Evolutionary conservation across 2,329 filamentous ascomycete species (phyloP).

Genomic region (Conoideocrella luteorostrata): DNA sequence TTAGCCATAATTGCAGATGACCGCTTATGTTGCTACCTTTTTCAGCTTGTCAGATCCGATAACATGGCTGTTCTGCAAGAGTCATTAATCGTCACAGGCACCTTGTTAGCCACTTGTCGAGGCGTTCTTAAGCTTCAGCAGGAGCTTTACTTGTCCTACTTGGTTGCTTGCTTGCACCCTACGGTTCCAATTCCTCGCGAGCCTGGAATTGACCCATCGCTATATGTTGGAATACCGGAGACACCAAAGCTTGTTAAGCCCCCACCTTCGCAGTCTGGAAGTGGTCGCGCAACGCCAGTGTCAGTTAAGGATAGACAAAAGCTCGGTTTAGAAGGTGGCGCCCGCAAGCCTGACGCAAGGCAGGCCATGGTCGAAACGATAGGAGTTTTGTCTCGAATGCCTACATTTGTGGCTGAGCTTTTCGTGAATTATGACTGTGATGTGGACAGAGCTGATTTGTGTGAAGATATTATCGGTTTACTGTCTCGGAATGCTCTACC

Average conservation of each 20-base stretch:
- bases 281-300: conserved; percentile 83
- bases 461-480: conserved; percentile 90
- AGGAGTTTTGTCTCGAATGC: conserved; percentile 84
- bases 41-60: conserved; percentile 92
- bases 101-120: conserved; percentile 82
- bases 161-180: conserved; percentile 89
- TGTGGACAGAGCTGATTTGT: conserved; percentile 82
- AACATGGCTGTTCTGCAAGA: conserved; percentile 94
- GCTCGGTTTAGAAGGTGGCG: conserved; percentile 84
- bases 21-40: conserved; percentile 85
- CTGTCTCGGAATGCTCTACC: conserved; percentile 91
- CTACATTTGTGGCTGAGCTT: conserved; percentile 88
- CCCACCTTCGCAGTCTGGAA: conserved; percentile 62
- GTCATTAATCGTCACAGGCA: conserved; percentile 85
- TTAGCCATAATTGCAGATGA: conserved; percentile 86
- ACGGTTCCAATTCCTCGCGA: conserved; percentile 91
- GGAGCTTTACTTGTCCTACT: conserved; percentile 88
- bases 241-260: conserved; percentile 82
- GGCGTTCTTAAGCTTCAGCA: conserved; percentile 91
- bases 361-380: conserved; percentile 99
- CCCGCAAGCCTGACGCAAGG: conserved; percentile 86
- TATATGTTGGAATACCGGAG: conserved; percentile 91
- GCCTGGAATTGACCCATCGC: conserved; percentile 77
- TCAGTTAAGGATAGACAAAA: conserved; percentile 88
- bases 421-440: conserved; percentile 99